Conservation (phyloP, 129 eudicot genomes). For the Deinandra increscens region DNA sequence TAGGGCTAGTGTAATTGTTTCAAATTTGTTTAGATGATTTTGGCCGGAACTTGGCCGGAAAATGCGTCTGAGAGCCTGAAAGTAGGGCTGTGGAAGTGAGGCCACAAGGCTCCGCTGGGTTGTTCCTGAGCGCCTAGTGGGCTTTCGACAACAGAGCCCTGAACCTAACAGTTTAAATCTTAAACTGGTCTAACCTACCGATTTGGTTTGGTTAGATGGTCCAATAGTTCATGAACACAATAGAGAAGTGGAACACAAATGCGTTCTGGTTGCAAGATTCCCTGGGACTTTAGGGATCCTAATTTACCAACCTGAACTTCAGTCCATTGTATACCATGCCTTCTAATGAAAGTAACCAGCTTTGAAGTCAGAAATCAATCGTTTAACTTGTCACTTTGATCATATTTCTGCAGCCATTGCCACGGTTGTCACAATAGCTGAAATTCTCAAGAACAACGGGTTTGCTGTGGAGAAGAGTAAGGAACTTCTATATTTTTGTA, state of each 20-base stretch:
- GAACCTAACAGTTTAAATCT: background rate
- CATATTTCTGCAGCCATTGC: conserved; percentile 50
- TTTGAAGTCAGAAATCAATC: background rate
- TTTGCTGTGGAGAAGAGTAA: conserved; percentile 64
- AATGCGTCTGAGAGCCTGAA: too few relatives aligned
- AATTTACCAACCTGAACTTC: background rate
- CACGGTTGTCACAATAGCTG: conserved; percentile 60
- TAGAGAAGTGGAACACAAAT: background rate
- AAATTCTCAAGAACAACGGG: conserved; percentile 65
- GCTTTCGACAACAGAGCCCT: too few relatives aligned
- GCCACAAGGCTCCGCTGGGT: too few relatives aligned
- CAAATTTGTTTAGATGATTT: too few relatives aligned
- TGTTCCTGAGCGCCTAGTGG: too few relatives aligned
- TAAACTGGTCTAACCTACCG: background rate
- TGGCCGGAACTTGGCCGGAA: too few relatives aligned
- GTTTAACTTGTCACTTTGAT: background rate
- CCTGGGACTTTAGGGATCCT: background rate
- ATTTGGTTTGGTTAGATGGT: background rate
- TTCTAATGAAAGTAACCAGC: background rate
- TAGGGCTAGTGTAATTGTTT: too few relatives aligned
- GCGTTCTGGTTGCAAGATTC: background rate
- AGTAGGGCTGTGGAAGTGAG: too few relatives aligned
- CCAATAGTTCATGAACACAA: background rate
- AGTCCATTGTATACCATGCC: background rate
- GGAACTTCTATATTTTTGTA: background rate